Base-by-base conservation (phyloP, 495 filamentous ascomycete genomes). In the Cetradonia linearis region DNA sequence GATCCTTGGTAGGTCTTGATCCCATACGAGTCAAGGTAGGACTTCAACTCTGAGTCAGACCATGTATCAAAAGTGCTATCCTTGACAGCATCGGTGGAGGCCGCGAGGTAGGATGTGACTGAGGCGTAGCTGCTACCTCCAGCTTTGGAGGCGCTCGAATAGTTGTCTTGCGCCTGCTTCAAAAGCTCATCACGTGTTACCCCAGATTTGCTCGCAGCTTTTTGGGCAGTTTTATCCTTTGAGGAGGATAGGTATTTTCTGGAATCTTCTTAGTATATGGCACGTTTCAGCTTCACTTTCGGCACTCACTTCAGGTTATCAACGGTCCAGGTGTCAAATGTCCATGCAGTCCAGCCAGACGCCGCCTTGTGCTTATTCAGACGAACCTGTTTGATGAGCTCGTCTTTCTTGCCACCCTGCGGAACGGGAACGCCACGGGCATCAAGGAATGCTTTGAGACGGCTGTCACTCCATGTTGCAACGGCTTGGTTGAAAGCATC, bases 21-120 rank as follows among this genome's bases (percentile, higher is more conserved):
- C 42, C 88, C 88, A 66, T 91, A 92, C 54, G 83, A 86, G 69
- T 92, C 88, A 14, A 92, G 78, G 63, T 90, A 92, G 16, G 79
- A 73, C 76, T 92, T 92, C 56, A 95, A 75, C 23, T 95, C 89
- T 18, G 81, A 84, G 33, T 84, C 83, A 56, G 87, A 87, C 89
- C 89, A 95, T 2, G 82, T 84, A 52, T 93, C 84, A 63, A 93
- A 93, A 5, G 82, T 78, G 20, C 70, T 71, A 20, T 85, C 81
- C 75, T 91, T 92, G 49, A 79, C 86, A 6, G 76, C 66, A 59
- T 81, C 82, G 11, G 89, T 91, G 11, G 83, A 84, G 36, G 81
- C 72, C 3, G 86, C 76, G 10, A 92, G 74, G 61, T 86, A 86
- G 28, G 84, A 86, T 23, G 88, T 91, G 20, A 85, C 83, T 8